Conservation (phyloP, 2,329 filamentous ascomycete species). For the Emmonsiellopsis sp. region DNA sequence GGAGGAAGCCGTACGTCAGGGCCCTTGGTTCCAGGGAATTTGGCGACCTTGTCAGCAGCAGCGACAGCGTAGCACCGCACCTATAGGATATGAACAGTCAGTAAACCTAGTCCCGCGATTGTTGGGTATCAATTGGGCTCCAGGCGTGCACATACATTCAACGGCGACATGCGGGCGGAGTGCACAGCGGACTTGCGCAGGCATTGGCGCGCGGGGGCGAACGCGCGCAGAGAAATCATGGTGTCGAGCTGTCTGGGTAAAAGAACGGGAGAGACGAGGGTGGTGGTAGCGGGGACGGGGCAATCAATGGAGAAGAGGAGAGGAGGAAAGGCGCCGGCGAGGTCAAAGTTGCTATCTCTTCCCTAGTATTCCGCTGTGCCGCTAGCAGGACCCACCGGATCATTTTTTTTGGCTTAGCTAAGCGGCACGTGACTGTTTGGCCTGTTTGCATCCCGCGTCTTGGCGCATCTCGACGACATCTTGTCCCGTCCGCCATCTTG, state of each 20-base stretch:
- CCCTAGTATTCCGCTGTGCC: neutral
- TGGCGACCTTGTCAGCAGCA: slow-evolving; percentile 65
- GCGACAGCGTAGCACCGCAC: slow-evolving; percentile 51
- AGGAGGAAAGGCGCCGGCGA: neutral
- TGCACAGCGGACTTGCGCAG: slow-evolving; percentile 53
- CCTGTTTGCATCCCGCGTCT: neutral
- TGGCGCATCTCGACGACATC: no score
- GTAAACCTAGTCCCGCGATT: slow-evolving; percentile 7
- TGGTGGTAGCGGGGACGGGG: neutral
- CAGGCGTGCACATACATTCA: slow-evolving; percentile 45
- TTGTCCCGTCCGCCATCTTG: no score
- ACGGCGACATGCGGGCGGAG: slow-evolving; percentile 38
- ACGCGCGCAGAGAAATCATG: slow-evolving; percentile 76
- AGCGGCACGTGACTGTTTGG: neutral
- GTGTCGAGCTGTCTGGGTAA: slow-evolving; percentile 28
- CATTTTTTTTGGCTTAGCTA: neutral
- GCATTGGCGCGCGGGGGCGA: slow-evolving; percentile 72
- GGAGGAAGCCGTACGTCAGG: slow-evolving; percentile 58
- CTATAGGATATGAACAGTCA: slow-evolving; percentile 25
- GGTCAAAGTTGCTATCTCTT: neutral
- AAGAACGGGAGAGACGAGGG: neutral
- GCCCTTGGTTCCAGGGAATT: slow-evolving; percentile 87
- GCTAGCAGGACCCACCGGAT: neutral
- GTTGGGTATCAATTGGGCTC: no score
- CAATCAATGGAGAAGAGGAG: neutral